Conservation (phyloP, 768 basidiomycete genomes). For the Floccularia luteovirens region DNA sequence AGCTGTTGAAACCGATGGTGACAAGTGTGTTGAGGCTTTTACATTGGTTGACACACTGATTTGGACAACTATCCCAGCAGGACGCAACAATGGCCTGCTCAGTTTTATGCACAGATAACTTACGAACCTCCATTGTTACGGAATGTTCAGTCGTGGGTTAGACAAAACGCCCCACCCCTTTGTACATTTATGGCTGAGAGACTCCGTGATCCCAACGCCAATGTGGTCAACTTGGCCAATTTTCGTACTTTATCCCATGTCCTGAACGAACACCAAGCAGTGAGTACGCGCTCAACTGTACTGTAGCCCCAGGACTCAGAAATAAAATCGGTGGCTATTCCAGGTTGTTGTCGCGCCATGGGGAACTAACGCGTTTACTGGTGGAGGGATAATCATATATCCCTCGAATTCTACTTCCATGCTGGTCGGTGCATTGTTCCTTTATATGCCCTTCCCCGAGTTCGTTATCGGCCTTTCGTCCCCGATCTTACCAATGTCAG, state of each 20-base stretch:
- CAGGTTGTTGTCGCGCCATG: slow-evolving; percentile 48
- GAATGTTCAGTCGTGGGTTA: slow-evolving; percentile 47
- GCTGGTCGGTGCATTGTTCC: slow-evolving; percentile 44
- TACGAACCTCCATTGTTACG: slow-evolving; percentile 32
- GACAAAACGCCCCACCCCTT: slow-evolving; percentile 35
- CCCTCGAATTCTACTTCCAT: slow-evolving; percentile 45
- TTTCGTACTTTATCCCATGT: slow-evolving; percentile 49
- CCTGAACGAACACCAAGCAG: slow-evolving; percentile 44
- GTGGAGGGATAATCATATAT: slow-evolving; percentile 46
- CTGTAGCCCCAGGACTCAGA: background rate
- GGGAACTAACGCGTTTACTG: slow-evolving; percentile 35
- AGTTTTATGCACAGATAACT: slow-evolving; percentile 34
- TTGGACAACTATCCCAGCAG: slow-evolving; percentile 26
- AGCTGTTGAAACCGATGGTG: slow-evolving; percentile 65
- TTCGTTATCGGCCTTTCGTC: slow-evolving; percentile 26
- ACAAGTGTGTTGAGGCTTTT: slow-evolving; percentile 41
- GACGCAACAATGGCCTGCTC: slow-evolving; percentile 49
- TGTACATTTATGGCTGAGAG: slow-evolving; percentile 62
- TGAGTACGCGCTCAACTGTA: slow-evolving; percentile 19
- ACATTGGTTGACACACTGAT: slow-evolving; percentile 15
- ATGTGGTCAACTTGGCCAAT: slow-evolving; percentile 41
- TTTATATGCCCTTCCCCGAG: slow-evolving; percentile 37
- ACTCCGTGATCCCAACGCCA: slow-evolving; percentile 37
- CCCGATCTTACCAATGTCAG: slow-evolving; percentile 20
- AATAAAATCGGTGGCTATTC: background rate